These are phyloP conservation scores for Baorangia bicolor DNA, from an alignment of 768 basidiomycete genomes.

Conservation along the genomic window DNA sequence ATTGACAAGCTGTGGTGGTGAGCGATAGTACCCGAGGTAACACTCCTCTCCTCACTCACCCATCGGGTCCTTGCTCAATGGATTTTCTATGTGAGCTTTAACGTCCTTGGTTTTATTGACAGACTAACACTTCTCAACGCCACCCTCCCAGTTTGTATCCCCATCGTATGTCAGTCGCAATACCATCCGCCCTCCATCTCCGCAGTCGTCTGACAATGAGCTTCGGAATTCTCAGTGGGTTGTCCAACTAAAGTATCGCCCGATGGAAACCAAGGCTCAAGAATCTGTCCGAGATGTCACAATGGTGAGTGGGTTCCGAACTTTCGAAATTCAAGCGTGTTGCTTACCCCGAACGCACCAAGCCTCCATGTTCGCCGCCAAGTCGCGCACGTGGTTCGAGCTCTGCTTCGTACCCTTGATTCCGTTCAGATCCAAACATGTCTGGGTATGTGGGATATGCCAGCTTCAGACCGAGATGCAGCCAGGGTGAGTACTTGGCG, in stretches of 20 bases:
- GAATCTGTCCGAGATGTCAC: conserved; percentile 69
- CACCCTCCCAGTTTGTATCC: conserved; percentile 45
- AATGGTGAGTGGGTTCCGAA: conserved; percentile 50
- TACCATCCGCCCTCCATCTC: background rate
- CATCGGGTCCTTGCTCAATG: background rate
- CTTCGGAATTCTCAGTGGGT: conserved; percentile 48
- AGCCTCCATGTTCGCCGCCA: conserved; percentile 64
- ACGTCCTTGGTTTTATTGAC: background rate
- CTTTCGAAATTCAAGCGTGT: background rate
- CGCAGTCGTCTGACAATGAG: conserved; percentile 11
- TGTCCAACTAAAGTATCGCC: conserved; percentile 60
- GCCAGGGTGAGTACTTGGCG: conserved; percentile 41
- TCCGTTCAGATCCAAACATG: conserved; percentile 56
- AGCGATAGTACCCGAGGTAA: too few species aligned
- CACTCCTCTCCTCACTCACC: background rate
- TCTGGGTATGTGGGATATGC: conserved; percentile 75
- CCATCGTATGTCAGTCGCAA: conserved; percentile 45
- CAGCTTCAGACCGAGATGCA: conserved; percentile 57
- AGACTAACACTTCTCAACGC: background rate
- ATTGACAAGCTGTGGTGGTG: too few species aligned
- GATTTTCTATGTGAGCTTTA: conserved; percentile 12
- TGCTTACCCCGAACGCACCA: background rate
- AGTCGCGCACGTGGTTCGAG: conserved; percentile 72
- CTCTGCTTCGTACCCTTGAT: conserved; percentile 72
- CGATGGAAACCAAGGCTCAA: conserved; percentile 48